Conservation (phyloP, 116 monocot species). For the Papilionanthe hybrid region DNA sequence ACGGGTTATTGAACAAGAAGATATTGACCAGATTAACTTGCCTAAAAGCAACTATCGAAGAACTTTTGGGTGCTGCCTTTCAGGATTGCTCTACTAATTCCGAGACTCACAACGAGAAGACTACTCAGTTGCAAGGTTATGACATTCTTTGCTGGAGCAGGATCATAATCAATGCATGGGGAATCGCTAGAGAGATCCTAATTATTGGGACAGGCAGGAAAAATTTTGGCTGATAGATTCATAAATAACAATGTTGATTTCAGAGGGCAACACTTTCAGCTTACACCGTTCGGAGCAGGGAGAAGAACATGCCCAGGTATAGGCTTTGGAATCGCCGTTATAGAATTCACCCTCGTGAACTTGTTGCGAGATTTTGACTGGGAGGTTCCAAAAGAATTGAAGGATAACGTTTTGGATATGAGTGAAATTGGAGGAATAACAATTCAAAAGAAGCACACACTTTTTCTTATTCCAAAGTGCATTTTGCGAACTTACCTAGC, state of each 20-base stretch:
- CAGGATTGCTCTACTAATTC: constrained; percentile 15
- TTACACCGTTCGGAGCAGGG: constrained; percentile 27
- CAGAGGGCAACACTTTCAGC: constrained; percentile 17
- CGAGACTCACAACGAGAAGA: constrained; percentile 7
- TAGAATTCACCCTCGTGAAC: constrained; percentile 15
- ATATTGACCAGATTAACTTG: constrained; percentile 5
- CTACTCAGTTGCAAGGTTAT: constrained; percentile 12
- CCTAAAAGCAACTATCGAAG: constrained; percentile 21
- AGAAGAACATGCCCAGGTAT: constrained; percentile 30
- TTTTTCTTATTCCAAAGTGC: not conserved
- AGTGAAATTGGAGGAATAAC: constrained; percentile 9
- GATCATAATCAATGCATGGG: constrained; percentile 23
- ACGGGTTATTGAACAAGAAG: not conserved
- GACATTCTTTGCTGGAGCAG: constrained; percentile 14
- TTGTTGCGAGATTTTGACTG: constrained; percentile 21
- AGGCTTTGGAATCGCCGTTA: not conserved
- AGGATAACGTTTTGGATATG: constrained; percentile 17
- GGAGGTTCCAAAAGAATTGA: constrained; percentile 5
- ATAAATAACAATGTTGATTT: constrained; percentile 14
- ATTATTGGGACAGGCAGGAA: constrained; percentile 12
- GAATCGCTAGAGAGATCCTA: constrained; percentile 18
- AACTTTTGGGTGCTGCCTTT: constrained; percentile 13
- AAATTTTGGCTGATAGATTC: constrained; percentile 20
- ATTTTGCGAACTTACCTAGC: too few species aligned
- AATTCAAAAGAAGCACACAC: not conserved